phyloP scores from a whole-genome alignment of 345 rosid species.

The Populus pruinosa region DNA sequence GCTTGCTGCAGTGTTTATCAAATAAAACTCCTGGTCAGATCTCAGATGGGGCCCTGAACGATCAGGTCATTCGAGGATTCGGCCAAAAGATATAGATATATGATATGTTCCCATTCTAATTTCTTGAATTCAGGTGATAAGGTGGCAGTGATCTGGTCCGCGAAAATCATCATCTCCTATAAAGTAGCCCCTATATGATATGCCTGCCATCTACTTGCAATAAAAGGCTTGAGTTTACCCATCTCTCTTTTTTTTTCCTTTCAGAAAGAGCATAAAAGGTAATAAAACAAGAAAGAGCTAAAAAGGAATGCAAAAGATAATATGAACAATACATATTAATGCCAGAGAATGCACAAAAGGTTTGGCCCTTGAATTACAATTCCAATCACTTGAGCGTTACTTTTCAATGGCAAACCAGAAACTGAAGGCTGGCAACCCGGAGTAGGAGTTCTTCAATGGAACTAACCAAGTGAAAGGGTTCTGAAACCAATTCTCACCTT shows the following conservation, averaged over 20 bases:
- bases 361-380: not conserved
- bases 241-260: not conserved
- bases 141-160: not conserved
- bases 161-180: not conserved
- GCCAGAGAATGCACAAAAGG: not conserved
- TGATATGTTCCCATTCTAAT: not conserved
- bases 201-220: not conserved
- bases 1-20: not conserved
- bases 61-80: not conserved
- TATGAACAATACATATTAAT: not conserved
- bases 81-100: not conserved
- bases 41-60: not conserved
- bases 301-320: not conserved
- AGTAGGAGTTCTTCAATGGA: not conserved
- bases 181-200: not conserved
- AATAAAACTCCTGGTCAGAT: not conserved
- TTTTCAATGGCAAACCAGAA: not conserved
- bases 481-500: not conserved
- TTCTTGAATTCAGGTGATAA: not conserved
- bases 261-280: not conserved
- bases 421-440: not conserved
- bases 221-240: not conserved
- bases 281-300: not conserved
- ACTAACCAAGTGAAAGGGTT: not conserved
- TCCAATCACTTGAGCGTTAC: not conserved